phyloP scores from a whole-genome alignment of 139 green algal genomes.

The Edaphochlamys debaryana region DNA sequence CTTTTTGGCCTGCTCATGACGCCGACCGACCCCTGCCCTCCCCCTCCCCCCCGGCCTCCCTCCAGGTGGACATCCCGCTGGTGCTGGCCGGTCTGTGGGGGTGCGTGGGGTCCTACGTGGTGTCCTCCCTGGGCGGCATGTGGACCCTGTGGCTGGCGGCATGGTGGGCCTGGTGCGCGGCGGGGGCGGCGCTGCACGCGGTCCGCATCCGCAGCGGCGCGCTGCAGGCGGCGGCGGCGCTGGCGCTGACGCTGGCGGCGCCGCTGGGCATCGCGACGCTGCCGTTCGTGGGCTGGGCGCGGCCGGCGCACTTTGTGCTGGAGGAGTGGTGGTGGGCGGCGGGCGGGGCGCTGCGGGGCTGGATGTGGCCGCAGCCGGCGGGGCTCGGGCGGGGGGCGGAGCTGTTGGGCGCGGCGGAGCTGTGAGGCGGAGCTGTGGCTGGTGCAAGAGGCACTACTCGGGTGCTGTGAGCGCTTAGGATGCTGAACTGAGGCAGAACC shows the following conservation, averaged over 20 bases:
- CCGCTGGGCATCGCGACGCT: background rate
- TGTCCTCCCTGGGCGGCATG: constrained; percentile 1
- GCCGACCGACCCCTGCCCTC: too few relatives aligned
- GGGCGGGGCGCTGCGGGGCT: background rate
- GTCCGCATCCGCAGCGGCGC: background rate
- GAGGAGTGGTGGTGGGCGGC: background rate
- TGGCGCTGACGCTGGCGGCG: background rate
- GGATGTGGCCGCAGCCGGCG: too few relatives aligned
- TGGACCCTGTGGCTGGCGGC: constrained; percentile 28
- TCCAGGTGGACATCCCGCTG: constrained; percentile 12
- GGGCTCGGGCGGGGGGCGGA: too few relatives aligned
- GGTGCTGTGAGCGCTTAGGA: too few relatives aligned
- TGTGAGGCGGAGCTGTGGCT: too few relatives aligned
- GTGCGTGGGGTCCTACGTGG: background rate
- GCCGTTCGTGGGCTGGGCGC: constrained; percentile 1
- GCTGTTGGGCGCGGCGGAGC: too few relatives aligned
- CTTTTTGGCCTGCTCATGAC: too few relatives aligned
- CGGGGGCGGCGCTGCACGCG: background rate
- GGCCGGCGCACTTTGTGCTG: constrained; percentile 4
- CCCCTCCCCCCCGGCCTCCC: too few relatives aligned
- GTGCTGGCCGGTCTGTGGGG: constrained; percentile 12
- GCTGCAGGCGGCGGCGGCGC: background rate
- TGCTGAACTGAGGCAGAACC: too few relatives aligned
- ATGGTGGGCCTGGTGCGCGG: constrained; percentile 25
- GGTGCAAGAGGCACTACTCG: too few relatives aligned